Percentiles rank a stretch among this genome's conserved stretches.
phyloP scores from a whole-genome alignment of 1,284 basidiomycete genomes.

The Ustilago bromivora region DNA sequence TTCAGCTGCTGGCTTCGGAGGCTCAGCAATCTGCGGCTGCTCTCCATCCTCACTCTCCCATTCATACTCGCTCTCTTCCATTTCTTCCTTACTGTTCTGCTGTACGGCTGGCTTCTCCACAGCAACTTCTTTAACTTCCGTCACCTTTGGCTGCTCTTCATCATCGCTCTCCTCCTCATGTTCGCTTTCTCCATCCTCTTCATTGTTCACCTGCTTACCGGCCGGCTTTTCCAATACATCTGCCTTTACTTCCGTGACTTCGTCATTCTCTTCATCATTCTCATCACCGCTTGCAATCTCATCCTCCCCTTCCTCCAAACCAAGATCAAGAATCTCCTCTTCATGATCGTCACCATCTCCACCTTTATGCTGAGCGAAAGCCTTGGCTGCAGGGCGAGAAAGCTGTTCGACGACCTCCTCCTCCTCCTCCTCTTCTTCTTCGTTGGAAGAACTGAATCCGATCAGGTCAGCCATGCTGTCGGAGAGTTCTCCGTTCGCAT shows the following conservation, averaged over 20 bases:
- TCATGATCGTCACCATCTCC: not conserved
- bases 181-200: not conserved
- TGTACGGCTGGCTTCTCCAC: not conserved
- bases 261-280: not conserved
- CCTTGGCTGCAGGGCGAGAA: not conserved
- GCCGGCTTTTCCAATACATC: not conserved
- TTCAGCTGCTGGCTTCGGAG: not conserved
- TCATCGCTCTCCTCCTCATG: not conserved
- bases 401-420: not conserved
- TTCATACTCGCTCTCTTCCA: too few relatives aligned
- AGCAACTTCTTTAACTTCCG: too few relatives aligned
- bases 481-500: slow-evolving; percentile 2
- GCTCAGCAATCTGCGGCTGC: not conserved
- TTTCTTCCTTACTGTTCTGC: not conserved
- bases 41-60: too few relatives aligned
- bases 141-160: not conserved
- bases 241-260: not conserved
- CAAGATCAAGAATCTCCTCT: not conserved
- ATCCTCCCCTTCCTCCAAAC: slow-evolving; percentile 4
- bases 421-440: slow-evolving; percentile 7
- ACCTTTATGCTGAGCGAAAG: not conserved
- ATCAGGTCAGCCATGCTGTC: slow-evolving; percentile 19
- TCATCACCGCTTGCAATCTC: not conserved
- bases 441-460: slow-evolving; percentile 21
- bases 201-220: not conserved